Evolutionary conservation across 306 rosid genomes (phyloP).

Genomic region (Malus asiatica): DNA sequence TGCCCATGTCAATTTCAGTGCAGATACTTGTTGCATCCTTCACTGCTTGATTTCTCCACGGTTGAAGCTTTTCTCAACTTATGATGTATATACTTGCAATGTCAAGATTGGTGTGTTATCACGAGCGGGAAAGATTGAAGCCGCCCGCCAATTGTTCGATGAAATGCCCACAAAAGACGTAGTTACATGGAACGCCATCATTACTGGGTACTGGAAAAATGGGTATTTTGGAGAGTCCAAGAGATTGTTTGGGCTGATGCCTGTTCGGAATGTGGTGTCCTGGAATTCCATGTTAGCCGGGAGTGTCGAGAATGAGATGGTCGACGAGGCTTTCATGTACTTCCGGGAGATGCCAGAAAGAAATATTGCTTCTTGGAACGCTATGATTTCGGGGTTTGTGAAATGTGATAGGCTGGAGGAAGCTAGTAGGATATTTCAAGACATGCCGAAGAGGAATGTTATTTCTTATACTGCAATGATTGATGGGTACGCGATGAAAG

Average conservation of each 20-base stretch:
- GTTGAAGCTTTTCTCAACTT: conserved; percentile 12
- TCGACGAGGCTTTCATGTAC: conserved; percentile 32
- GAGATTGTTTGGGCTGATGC: conserved; percentile 35
- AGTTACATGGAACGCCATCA: conserved; percentile 46
- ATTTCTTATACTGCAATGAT: conserved; percentile 46
- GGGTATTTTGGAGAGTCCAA: conserved; percentile 22
- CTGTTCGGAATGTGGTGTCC: conserved; percentile 36
- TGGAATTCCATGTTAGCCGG: conserved; percentile 49
- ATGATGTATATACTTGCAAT: conserved; percentile 24
- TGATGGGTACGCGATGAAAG: conserved; percentile 33
- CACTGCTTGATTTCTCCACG: not conserved
- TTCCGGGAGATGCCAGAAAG: conserved; percentile 32
- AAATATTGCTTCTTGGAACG: conserved; percentile 39
- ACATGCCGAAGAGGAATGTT: conserved; percentile 38
- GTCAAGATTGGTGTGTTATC: conserved; percentile 25
- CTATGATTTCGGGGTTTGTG: conserved; percentile 38
- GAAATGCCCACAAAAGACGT: conserved; percentile 32
- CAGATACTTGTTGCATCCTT: not conserved
- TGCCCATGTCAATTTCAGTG: not conserved
- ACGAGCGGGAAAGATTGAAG: conserved; percentile 13
- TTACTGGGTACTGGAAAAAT: conserved; percentile 40
- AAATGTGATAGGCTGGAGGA: conserved; percentile 30
- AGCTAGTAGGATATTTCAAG: conserved; percentile 39
- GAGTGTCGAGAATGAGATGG: conserved; percentile 31
- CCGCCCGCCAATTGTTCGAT: conserved; percentile 46